phyloP scores from a whole-genome alignment of 2,329 filamentous ascomycete genomes.

The Fusarium odoratissimum region DNA sequence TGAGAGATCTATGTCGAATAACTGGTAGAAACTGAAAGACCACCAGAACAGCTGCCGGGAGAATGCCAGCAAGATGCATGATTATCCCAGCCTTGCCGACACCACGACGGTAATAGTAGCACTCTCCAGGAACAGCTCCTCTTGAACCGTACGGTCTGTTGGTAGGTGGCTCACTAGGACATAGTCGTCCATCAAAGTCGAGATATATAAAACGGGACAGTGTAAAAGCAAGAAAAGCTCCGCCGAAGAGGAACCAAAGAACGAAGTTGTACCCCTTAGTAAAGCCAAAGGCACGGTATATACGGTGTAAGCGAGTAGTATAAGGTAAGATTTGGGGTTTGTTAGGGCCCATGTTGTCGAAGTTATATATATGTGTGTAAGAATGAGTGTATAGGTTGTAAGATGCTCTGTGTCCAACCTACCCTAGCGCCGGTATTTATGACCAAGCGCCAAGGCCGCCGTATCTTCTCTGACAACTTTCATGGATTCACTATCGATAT shows the following conservation, averaged over 20 bases:
- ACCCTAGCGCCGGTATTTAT: slow-evolving; percentile 16
- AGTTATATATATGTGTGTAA: not conserved
- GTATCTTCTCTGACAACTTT: not conserved
- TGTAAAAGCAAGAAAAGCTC: slow-evolving; percentile 46
- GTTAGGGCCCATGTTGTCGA: not conserved
- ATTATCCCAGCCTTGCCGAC: slow-evolving; percentile 53
- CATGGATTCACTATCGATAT: not conserved
- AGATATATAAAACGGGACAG: slow-evolving; percentile 41
- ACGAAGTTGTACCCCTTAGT: slow-evolving; percentile 67
- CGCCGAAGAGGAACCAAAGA: slow-evolving; percentile 62
- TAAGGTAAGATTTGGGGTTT: not conserved
- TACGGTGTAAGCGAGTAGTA: not conserved
- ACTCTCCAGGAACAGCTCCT: slow-evolving; percentile 52
- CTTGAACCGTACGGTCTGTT: slow-evolving; percentile 2
- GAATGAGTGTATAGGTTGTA: not conserved
- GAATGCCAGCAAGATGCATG: slow-evolving; percentile 58
- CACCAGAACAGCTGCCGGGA: slow-evolving; percentile 58
- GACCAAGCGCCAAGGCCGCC: not conserved
- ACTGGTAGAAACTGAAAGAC: slow-evolving; percentile 62
- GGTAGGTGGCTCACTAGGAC: slow-evolving; percentile 23
- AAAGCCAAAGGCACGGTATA: slow-evolving; percentile 65
- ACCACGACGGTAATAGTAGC: slow-evolving; percentile 52
- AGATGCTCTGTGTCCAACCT: not conserved
- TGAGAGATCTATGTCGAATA: slow-evolving; percentile 59
- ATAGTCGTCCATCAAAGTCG: slow-evolving; percentile 50